phyloP scores from a whole-genome alignment of 2,329 filamentous ascomycete genomes.

The Microdochium paspali region DNA sequence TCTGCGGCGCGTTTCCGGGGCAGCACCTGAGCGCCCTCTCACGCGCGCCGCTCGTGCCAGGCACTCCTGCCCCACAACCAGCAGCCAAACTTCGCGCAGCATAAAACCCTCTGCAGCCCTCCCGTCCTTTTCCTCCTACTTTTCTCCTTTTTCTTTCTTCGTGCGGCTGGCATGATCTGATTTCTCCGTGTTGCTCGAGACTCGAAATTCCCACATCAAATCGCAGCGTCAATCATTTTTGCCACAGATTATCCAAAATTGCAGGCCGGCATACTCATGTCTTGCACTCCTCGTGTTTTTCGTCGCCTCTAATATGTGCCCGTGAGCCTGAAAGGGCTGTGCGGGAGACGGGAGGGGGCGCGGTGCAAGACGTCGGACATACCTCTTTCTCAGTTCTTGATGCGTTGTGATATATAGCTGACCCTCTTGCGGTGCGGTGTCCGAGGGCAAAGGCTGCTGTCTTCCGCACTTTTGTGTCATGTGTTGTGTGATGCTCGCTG shows the following conservation, averaged over 20 bases:
- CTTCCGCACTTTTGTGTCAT: no score
- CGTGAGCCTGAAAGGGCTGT: not conserved
- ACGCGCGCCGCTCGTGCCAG: no score
- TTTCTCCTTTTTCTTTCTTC: constrained; percentile 52
- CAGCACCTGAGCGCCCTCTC: no score
- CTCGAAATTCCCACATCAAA: not conserved
- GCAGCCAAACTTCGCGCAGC: no score
- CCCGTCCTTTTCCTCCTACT: constrained; percentile 1
- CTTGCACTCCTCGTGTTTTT: not conserved
- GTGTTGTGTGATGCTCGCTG: no score
- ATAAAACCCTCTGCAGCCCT: not conserved
- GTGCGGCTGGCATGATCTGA: constrained; percentile 70
- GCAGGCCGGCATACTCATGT: constrained; percentile 44
- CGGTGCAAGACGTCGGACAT: constrained; percentile 31
- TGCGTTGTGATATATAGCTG: no score
- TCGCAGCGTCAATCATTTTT: constrained; percentile 17
- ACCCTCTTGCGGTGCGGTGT: no score
- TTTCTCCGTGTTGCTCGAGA: constrained; percentile 71
- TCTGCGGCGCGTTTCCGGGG: no score
- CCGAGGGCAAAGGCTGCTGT: no score
- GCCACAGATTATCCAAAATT: constrained; percentile 52
- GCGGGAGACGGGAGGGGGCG: not conserved
- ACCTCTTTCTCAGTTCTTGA: no score
- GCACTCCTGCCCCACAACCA: no score
- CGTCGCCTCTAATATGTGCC: not conserved